phyloP scores from a whole-genome alignment of 2,329 filamentous ascomycete genomes.

The Aspergillus sp. region DNA sequence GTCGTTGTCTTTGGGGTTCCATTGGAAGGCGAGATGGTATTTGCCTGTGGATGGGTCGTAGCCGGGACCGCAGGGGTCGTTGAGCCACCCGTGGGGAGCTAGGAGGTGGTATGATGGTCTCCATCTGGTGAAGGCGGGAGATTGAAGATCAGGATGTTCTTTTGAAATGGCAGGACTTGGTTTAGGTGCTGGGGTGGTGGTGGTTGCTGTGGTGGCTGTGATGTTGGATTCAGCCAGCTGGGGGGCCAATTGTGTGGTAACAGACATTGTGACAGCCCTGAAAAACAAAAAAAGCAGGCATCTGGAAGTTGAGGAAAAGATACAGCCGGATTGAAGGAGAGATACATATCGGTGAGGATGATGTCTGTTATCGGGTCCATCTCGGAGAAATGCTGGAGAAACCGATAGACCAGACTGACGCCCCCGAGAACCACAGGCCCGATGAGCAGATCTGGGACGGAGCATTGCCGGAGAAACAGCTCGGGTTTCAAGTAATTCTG shows the following conservation, averaged over 20 bases:
- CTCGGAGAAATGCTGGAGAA: background rate
- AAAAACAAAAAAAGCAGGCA: background rate
- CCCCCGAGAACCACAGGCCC: background rate
- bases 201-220: too few species aligned
- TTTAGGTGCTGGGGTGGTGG: too few species aligned
- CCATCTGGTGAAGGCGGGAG: constrained; percentile 13
- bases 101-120: constrained; percentile 38
- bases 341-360: background rate
- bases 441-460: background rate
- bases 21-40: constrained; percentile 47
- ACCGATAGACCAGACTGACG: background rate
- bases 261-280: too few species aligned
- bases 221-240: too few species aligned
- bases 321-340: background rate
- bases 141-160: too few species aligned
- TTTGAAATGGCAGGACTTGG: too few species aligned
- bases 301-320: background rate
- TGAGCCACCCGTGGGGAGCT: constrained; percentile 43
- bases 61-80: constrained; percentile 45
- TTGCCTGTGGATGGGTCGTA: constrained; percentile 40
- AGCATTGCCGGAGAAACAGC: background rate
- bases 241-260: too few species aligned
- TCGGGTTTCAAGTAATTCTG: background rate
- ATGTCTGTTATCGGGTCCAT: background rate
- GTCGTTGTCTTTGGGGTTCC: constrained; percentile 43